These are phyloP conservation scores for Chlorella sorokiniana DNA, from an alignment of 139 green algal species.

Conservation along the genomic window DNA sequence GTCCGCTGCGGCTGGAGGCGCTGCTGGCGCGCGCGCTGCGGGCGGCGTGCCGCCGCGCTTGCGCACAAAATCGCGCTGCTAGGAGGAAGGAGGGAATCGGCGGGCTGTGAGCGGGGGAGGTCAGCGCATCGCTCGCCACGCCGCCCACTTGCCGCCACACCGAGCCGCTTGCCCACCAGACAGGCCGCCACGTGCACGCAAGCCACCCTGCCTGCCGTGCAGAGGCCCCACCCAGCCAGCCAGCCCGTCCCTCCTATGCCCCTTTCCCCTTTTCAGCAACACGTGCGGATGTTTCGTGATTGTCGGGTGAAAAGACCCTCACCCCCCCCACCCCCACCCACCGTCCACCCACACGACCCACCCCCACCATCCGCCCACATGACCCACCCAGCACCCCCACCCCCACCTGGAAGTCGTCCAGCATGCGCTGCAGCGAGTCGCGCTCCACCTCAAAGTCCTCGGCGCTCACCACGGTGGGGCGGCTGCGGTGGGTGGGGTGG, in stretches of 20 bases:
- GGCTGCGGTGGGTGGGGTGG: conserved; percentile 18
- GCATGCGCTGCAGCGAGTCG: conserved; percentile 78
- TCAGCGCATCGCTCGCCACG: too few relatives aligned
- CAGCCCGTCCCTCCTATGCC: too few relatives aligned
- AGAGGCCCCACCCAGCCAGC: too few relatives aligned
- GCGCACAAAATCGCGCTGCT: conserved; percentile 26
- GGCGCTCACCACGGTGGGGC: conserved; percentile 61
- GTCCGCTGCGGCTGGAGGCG: not conserved
- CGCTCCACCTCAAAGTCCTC: conserved; percentile 76
- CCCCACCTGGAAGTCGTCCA: conserved; percentile 80
- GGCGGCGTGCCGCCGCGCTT: conserved; percentile 2
- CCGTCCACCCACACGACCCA: too few relatives aligned
- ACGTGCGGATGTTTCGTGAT: too few relatives aligned
- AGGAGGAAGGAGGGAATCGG: too few relatives aligned
- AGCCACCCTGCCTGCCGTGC: not conserved
- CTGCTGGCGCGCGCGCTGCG: not conserved
- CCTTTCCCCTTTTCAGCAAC: too few relatives aligned
- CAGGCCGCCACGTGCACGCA: not conserved
- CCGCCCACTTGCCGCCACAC: too few relatives aligned
- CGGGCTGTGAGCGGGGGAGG: too few relatives aligned
- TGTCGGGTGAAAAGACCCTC: too few relatives aligned
- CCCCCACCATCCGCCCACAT: not conserved
- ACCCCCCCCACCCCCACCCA: too few relatives aligned
- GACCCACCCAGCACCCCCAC: not conserved
- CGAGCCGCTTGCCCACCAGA: not conserved